Conservation (phyloP, 1,284 basidiomycete species). For the Sporisorium graminicola region DNA sequence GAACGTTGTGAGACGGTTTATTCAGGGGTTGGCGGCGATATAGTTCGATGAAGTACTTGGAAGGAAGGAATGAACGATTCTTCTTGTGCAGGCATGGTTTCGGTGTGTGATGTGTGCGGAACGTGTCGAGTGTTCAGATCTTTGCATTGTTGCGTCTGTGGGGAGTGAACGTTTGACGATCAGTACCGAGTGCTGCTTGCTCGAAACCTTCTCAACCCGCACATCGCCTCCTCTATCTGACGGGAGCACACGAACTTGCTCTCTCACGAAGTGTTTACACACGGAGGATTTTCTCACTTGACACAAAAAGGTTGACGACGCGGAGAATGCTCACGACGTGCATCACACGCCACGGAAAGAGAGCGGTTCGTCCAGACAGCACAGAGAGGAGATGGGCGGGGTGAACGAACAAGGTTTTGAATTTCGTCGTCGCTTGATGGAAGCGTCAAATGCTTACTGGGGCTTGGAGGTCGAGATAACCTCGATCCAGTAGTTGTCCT, state of each 20-base stretch:
- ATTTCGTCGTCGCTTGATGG: no score
- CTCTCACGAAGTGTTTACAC: neutral
- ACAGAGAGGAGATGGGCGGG: no score
- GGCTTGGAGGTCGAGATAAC: constrained; percentile 66
- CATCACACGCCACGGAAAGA: neutral
- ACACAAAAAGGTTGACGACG: neutral
- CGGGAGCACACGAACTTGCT: neutral
- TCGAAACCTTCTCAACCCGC: neutral
- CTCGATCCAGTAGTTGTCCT: constrained; percentile 73
- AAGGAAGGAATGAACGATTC: no score
- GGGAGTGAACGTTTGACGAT: neutral
- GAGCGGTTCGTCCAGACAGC: neutral
- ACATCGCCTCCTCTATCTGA: neutral
- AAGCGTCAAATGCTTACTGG: constrained; percentile 52
- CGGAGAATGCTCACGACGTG: neutral
- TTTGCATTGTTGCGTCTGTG: constrained; percentile 9
- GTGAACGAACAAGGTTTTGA: no score
- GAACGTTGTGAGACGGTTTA: constrained; percentile 38
- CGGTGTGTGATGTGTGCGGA: neutral
- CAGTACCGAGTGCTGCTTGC: neutral
- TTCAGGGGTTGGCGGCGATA: constrained; percentile 26
- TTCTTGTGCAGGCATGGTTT: neutral
- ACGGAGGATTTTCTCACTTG: neutral
- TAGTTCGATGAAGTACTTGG: neutral
- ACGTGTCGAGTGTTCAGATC: neutral